Evolutionary conservation across 2,329 filamentous ascomycete species (phyloP).

Genomic region (Coniochaeta hoffmannii): DNA sequence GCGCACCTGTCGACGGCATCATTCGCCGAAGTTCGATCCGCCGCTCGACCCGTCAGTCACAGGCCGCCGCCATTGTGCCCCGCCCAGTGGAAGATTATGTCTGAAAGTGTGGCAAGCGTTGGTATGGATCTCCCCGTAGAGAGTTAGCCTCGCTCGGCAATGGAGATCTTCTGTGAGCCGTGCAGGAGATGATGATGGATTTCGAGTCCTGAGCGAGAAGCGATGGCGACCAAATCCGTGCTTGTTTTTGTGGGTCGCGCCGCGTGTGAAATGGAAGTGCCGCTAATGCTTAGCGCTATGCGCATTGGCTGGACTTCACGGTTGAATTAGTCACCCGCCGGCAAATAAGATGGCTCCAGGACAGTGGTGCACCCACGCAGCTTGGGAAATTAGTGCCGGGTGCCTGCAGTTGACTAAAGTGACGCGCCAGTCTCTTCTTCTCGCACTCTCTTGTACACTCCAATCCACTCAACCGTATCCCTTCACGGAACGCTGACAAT

Average conservation of each 20-base stretch:
- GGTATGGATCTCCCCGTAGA: too few species aligned
- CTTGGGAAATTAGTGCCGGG: background rate
- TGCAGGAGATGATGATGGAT: too few species aligned
- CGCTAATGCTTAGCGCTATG: too few species aligned
- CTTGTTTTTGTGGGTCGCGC: too few species aligned
- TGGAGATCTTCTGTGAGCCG: too few species aligned
- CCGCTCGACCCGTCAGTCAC: conserved; percentile 7
- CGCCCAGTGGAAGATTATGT: background rate
- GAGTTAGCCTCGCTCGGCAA: too few species aligned
- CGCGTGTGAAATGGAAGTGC: too few species aligned
- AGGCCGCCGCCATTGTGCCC: conserved; percentile 1
- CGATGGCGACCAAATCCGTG: too few species aligned
- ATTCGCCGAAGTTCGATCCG: conserved; percentile 11
- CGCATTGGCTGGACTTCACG: background rate
- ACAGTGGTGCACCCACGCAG: too few species aligned
- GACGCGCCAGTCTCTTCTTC: background rate
- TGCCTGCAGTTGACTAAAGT: background rate
- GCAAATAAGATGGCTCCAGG: too few species aligned
- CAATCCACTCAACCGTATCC: background rate
- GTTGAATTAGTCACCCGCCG: background rate
- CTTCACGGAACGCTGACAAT: background rate
- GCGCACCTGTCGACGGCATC: conserved; percentile 10
- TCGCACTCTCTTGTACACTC: background rate
- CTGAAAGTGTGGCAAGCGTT: too few species aligned
- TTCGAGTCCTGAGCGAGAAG: too few species aligned